These are phyloP conservation scores for Stentor roeselii DNA, from an alignment of 73 alveolate species.

Conservation along the genomic window DNA sequence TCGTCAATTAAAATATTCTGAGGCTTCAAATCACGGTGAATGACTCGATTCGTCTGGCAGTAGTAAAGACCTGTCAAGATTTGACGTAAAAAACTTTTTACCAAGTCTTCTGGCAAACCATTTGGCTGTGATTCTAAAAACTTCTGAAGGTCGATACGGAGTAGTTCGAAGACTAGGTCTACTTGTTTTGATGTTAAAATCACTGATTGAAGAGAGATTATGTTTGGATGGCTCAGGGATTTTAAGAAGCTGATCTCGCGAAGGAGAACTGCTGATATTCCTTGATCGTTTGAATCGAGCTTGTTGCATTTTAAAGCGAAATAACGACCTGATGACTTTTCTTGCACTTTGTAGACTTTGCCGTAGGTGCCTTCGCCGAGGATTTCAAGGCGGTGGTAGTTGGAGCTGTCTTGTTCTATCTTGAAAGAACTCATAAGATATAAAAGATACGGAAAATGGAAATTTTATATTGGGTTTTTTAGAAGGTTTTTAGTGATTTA, in stretches of 20 bases:
- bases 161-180: constrained; percentile 73
- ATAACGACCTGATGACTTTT: constrained; percentile 65
- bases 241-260: constrained; percentile 88
- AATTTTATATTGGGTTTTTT: too few species aligned
- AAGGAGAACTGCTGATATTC: constrained; percentile 87
- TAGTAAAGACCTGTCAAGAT: constrained; percentile 70
- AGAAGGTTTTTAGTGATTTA: too few species aligned
- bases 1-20: constrained; percentile 76
- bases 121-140: constrained; percentile 45
- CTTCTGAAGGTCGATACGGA: constrained; percentile 68
- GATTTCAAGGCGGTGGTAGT: constrained; percentile 75
- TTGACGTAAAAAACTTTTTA: constrained; percentile 61
- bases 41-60: constrained; percentile 87
- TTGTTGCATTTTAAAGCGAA: constrained; percentile 82
- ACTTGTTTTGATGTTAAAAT: constrained; percentile 69
- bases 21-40: constrained; percentile 95
- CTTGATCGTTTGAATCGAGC: constrained; percentile 86
- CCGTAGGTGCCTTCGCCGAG: constrained; percentile 95
- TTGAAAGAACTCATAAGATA: neutral
- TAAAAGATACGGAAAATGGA: neutral
- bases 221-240: constrained; percentile 81
- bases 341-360: constrained; percentile 81
- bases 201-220: constrained; percentile 72
- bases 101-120: neutral
- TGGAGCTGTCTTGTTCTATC: constrained; percentile 14